phyloP scores from a whole-genome alignment of 257 asterid genomes.

The Forsythia viridissima region DNA sequence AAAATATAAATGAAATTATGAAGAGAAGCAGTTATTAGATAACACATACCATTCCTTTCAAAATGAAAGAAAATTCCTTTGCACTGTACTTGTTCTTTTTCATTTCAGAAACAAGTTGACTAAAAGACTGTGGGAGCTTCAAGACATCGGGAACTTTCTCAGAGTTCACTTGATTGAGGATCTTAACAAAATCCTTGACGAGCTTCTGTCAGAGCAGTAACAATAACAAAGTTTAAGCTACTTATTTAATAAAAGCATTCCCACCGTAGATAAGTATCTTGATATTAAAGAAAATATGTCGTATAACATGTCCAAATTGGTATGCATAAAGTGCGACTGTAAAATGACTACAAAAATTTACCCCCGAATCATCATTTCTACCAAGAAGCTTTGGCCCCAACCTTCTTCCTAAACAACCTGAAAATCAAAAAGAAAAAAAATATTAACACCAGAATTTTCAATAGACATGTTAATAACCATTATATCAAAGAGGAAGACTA shows the following conservation, averaged over 20 bases:
- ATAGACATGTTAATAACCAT: not conserved
- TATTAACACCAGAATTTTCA: slow-evolving; percentile 10
- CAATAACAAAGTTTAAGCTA: slow-evolving; percentile 23
- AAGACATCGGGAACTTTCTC: slow-evolving; percentile 77
- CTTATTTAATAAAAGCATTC: not conserved
- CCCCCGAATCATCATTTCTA: slow-evolving; percentile 88
- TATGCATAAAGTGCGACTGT: not conserved
- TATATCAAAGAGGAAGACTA: not conserved
- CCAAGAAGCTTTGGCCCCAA: slow-evolving; percentile 93
- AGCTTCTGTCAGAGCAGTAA: slow-evolving; percentile 60
- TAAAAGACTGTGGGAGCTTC: slow-evolving; percentile 85
- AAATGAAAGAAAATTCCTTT: slow-evolving; percentile 77
- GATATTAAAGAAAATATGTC: not conserved
- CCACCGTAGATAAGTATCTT: slow-evolving; percentile 7
- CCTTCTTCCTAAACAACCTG: slow-evolving; percentile 94
- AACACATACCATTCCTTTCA: slow-evolving; percentile 87
- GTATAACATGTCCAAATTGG: slow-evolving; percentile 9
- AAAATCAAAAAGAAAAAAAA: slow-evolving; percentile 31
- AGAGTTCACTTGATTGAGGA: slow-evolving; percentile 78
- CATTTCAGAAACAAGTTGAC: slow-evolving; percentile 83
- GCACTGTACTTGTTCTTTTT: slow-evolving; percentile 67
- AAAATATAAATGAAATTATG: slow-evolving; percentile 7
- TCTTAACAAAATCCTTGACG: slow-evolving; percentile 73
- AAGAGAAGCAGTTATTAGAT: slow-evolving; percentile 16
- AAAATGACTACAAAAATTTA: slow-evolving; percentile 25